Base-by-base conservation (phyloP, 2,329 filamentous ascomycete species). In the Curvularia sp. region DNA sequence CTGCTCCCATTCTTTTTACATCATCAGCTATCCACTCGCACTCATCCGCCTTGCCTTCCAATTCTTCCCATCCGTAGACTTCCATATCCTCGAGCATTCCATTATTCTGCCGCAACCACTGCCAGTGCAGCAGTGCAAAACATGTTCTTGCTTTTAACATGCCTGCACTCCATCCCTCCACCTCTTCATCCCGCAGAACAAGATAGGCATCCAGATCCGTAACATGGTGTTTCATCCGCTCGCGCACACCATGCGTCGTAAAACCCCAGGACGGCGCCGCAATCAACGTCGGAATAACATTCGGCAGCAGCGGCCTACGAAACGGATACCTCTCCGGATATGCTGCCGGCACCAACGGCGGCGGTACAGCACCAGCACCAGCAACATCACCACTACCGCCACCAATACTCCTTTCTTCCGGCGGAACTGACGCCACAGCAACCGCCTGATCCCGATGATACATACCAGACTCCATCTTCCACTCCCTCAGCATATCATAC, bases 161-260 rank as follows among this genome's bases (percentile, higher is more conserved):
- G 27, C 5, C 47, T 13, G 21, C 21, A 15, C 50, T 54, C 70
- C 68, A 73, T 1, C 8, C 25, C 9, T 28, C 58, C 1, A 71
- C 65, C 21, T 64, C 53, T 7, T 66, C 63, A 41, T 73, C 68
- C 0, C 15, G 54, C 15, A 73, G 43, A 5, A 74, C 7, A 5
- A 75, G 45, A 39, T 65, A 64, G 3, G 36, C 21, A 28, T 75
- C 72, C 23, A 75, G 41, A 1, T 53, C 64, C 1, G 70, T 73
- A n/a, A 71, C 52, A 38, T 73, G 70, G 28, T 75, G 72, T 39
- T 63, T 66, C 72, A 75, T 73, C 19, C 66, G 56, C 25, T 72
- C 69, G 10, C 56, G 36, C 8, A 71, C 58, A 3, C 55, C 65
- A 18, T 62, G 53, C 8, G 66, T 69, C 4, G 36, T 47, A 21